Evolutionary conservation across 2,329 filamentous ascomycete species (phyloP).

Genomic region (Claviceps sp.): DNA sequence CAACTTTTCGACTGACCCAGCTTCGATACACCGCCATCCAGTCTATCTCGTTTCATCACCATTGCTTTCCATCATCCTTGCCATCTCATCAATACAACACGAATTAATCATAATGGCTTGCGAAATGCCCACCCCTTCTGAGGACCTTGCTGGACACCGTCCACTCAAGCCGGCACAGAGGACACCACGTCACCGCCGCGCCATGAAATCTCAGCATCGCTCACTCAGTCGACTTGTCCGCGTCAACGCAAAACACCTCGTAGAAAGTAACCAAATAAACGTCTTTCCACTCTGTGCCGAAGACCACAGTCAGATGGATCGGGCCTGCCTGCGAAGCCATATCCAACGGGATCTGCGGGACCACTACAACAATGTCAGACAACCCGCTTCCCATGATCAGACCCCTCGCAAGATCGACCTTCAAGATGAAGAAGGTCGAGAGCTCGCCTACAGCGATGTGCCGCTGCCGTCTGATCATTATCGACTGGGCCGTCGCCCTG

Average conservation of each 20-base stretch:
- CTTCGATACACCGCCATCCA: neutral
- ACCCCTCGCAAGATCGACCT: slow-evolving; percentile 4
- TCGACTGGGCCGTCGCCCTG: slow-evolving; percentile 23
- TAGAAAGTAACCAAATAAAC: slow-evolving; percentile 8
- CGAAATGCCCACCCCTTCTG: neutral
- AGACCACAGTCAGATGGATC: slow-evolving; percentile 10
- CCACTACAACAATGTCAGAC: slow-evolving; percentile 1
- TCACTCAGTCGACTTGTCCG: slow-evolving; percentile 16
- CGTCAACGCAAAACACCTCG: slow-evolving; percentile 18
- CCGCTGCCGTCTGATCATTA: slow-evolving; percentile 23
- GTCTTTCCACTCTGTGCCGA: slow-evolving; percentile 3
- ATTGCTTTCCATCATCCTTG: neutral
- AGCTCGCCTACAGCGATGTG: slow-evolving; percentile 21
- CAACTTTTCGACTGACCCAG: too few relatives aligned
- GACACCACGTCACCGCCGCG: slow-evolving; percentile 1
- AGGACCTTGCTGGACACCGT: neutral
- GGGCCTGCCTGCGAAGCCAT: slow-evolving; percentile 7
- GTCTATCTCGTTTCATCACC: neutral
- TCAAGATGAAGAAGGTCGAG: slow-evolving; percentile 18
- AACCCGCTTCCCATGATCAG: neutral
- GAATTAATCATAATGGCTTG: too few relatives aligned
- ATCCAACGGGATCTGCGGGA: slow-evolving; percentile 6
- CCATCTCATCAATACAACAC: too few relatives aligned
- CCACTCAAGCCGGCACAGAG: neutral
- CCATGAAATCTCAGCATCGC: slow-evolving; percentile 3